Conservation (phyloP, 2,329 filamentous ascomycete genomes). For the Aspergillus aculeatus region DNA sequence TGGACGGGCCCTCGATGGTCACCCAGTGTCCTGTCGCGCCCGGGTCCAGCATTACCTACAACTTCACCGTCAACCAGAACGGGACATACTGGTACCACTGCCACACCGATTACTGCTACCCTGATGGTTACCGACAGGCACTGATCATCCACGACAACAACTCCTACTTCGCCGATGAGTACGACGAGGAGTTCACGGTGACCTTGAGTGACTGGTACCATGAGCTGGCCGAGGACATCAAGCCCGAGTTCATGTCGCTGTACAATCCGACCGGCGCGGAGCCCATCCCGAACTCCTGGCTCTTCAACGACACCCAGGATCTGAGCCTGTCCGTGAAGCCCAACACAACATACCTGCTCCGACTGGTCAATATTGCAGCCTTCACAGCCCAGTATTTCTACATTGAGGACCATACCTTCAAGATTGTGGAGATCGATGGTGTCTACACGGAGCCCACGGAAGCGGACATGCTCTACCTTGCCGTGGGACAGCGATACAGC, state of each 20-base stretch:
- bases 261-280: constrained; percentile 60
- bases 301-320: constrained; percentile 68
- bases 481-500: constrained; percentile 63
- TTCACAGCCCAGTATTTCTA: constrained; percentile 58
- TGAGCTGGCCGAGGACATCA: constrained; percentile 58
- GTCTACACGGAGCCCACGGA: constrained; percentile 63
- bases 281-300: constrained; percentile 63
- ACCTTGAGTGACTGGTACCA: constrained; percentile 76
- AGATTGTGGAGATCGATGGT: constrained; percentile 71
- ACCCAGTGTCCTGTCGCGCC: constrained; percentile 68
- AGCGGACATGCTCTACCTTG: constrained; percentile 64
- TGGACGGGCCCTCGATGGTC: constrained; percentile 70
- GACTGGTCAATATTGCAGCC: constrained; percentile 71
- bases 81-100: constrained; percentile 68
- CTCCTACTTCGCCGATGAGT: constrained; percentile 49
- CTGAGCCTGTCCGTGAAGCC: constrained; percentile 59
- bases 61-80: constrained; percentile 60
- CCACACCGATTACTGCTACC: constrained; percentile 63
- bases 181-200: constrained; percentile 61
- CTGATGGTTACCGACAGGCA: constrained; percentile 67
- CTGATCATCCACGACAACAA: constrained; percentile 64
- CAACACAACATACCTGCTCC: constrained; percentile 71
- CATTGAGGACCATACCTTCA: constrained; percentile 58
- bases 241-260: constrained; percentile 37
- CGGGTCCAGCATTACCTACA: constrained; percentile 63